Conservation (phyloP, 2,329 filamentous ascomycete genomes). For the Aspergillaceae sp. region DNA sequence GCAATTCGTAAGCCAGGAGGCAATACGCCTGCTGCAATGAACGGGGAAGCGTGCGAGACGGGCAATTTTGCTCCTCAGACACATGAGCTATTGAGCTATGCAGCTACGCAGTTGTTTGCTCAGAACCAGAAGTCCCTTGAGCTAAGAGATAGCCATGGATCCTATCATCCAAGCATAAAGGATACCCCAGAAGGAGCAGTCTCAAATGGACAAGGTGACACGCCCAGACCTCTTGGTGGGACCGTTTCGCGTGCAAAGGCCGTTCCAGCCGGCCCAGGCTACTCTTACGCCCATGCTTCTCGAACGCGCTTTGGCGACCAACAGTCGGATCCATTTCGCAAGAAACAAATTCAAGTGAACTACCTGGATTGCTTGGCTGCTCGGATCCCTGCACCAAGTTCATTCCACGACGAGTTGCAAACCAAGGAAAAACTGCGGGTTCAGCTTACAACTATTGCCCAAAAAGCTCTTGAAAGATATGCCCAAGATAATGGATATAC, state of each 20-base stretch:
- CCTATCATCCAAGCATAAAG: too few relatives aligned
- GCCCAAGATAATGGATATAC: slow-evolving; percentile 36
- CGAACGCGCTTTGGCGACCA: slow-evolving; percentile 6
- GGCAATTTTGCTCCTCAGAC: slow-evolving; percentile 4
- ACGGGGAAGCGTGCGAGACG: not conserved
- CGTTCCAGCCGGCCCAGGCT: slow-evolving; percentile 1
- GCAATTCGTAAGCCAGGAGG: not conserved
- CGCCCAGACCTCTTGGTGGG: not conserved
- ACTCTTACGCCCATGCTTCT: slow-evolving; percentile 3
- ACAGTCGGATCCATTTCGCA: slow-evolving; percentile 6
- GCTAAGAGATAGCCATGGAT: not conserved
- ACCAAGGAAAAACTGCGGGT: slow-evolving; percentile 64
- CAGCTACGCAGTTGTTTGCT: slow-evolving; percentile 6
- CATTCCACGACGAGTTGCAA: slow-evolving; percentile 53
- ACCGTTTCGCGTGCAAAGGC: not conserved
- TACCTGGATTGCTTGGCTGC: slow-evolving; percentile 36
- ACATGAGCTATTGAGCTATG: slow-evolving; percentile 7
- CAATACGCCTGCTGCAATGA: not conserved
- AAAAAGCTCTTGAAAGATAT: slow-evolving; percentile 47
- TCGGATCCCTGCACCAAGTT: slow-evolving; percentile 53
- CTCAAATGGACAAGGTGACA: not conserved
- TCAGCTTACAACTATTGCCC: slow-evolving; percentile 57
- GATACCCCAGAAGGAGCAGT: too few relatives aligned
- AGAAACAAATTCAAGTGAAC: slow-evolving; percentile 10
- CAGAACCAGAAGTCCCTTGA: slow-evolving; percentile 2